phyloP scores from a whole-genome alignment of 1,284 basidiomycete genomes.

The Cutaneotrichosporon sp. region DNA sequence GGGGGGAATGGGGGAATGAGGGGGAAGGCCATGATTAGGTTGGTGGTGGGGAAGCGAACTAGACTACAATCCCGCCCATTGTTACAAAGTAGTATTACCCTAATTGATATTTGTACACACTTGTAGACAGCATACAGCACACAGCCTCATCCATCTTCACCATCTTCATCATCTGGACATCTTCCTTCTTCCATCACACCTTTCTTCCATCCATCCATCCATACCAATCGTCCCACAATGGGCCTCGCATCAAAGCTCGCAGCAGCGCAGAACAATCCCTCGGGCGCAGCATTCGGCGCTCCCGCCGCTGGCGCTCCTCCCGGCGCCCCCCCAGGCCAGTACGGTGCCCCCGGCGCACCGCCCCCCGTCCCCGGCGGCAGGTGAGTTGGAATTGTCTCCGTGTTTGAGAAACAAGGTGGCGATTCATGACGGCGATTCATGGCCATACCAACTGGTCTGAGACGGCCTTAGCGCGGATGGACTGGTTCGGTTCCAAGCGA shows the following conservation, averaged over 20 bases:
- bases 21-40: too few relatives aligned
- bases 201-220: conserved; percentile 13
- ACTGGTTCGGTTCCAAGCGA: too few relatives aligned
- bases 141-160: too few relatives aligned
- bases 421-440: not conserved
- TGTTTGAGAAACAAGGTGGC: not conserved
- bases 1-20: too few relatives aligned
- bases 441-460: not conserved
- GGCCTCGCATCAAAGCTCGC: conserved; percentile 29
- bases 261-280: conserved; percentile 13
- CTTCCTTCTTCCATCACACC: too few relatives aligned
- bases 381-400: conserved; percentile 5
- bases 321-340: conserved; percentile 7
- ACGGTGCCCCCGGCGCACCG: conserved; percentile 5
- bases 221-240: conserved; percentile 13
- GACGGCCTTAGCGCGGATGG: too few relatives aligned
- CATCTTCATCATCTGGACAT: too few relatives aligned
- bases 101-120: too few relatives aligned
- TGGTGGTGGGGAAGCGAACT: too few relatives aligned
- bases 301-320: conserved; percentile 20
- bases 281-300: conserved; percentile 8
- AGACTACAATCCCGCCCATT: too few relatives aligned
- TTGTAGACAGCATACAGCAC: too few relatives aligned
- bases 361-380: conserved; percentile 12
- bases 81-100: too few relatives aligned